phyloP scores from a whole-genome alignment of 148 eudicot species.

The Chenopodium album region DNA sequence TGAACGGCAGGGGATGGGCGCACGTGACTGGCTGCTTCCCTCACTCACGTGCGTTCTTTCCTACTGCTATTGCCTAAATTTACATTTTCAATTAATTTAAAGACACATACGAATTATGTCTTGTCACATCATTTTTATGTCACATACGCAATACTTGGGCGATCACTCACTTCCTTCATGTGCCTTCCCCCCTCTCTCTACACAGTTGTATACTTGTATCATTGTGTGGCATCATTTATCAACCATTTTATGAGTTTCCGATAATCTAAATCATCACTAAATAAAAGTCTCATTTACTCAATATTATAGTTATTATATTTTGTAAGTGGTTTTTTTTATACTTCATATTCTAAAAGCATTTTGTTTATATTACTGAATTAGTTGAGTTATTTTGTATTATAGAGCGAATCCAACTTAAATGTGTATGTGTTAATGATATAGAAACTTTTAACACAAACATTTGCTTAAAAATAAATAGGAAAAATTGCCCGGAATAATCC shows the following conservation, averaged over 20 bases:
- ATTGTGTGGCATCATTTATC: background rate
- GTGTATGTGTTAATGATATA: too few species aligned
- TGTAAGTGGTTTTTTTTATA: too few species aligned
- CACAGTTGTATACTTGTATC: background rate
- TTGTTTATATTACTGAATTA: too few species aligned
- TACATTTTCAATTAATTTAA: background rate
- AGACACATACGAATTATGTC: background rate
- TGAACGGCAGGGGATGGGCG: conserved; percentile 83
- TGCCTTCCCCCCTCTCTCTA: background rate
- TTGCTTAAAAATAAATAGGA: too few species aligned
- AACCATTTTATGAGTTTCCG: background rate
- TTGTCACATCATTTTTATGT: conserved; percentile 23
- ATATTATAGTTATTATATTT: too few species aligned
- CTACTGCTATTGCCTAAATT: background rate
- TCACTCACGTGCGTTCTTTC: conserved; percentile 46
- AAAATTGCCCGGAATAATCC: too few species aligned
- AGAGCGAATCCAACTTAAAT: too few species aligned
- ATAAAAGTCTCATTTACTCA: too few species aligned
- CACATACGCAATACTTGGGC: conserved; percentile 19
- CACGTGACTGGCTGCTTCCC: conserved; percentile 61
- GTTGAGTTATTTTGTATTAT: too few species aligned
- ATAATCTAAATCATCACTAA: too few species aligned
- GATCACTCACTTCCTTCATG: conserved; percentile 27
- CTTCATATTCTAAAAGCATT: too few species aligned
- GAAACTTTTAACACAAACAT: too few species aligned